These are phyloP conservation scores for Linum lewisii DNA, from an alignment of 345 rosid genomes.

Conservation along the genomic window DNA sequence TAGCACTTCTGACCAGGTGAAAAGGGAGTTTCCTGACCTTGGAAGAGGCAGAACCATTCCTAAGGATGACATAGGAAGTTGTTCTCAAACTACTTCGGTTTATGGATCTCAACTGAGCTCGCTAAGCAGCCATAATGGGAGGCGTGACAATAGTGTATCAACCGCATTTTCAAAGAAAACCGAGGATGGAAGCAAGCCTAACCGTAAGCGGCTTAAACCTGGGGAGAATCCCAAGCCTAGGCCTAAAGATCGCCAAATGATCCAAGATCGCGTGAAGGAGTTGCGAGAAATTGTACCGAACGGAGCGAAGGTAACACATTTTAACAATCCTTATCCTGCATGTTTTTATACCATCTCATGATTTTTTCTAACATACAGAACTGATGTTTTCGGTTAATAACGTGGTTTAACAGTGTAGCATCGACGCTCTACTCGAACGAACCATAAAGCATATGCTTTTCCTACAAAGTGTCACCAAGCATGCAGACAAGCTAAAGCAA, in stretches of 20 bases:
- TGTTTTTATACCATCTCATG: background rate
- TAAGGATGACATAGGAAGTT: constrained; percentile 34
- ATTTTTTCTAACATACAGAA: background rate
- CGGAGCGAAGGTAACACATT: constrained; percentile 67
- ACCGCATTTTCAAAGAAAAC: constrained; percentile 62
- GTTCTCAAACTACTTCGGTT: constrained; percentile 41
- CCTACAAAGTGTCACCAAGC: constrained; percentile 91
- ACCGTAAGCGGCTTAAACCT: constrained; percentile 77
- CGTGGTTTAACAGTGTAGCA: constrained; percentile 77
- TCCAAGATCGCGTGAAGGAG: constrained; percentile 98
- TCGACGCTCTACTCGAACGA: constrained; percentile 85
- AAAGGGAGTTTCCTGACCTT: constrained; percentile 26
- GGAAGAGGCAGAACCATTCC: constrained; percentile 33
- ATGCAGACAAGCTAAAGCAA: constrained; percentile 81
- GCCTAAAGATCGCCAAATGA: constrained; percentile 99
- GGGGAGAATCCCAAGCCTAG: constrained; percentile 95
- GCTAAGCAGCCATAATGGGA: constrained; percentile 57
- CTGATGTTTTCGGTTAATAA: constrained; percentile 11
- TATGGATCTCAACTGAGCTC: constrained; percentile 80
- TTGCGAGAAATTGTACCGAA: constrained; percentile 93
- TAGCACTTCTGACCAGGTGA: constrained; percentile 29
- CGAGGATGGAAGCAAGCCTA: constrained; percentile 50
- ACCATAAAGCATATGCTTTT: constrained; percentile 98
- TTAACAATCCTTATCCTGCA: constrained; percentile 1
- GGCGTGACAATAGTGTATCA: constrained; percentile 42